A percentile compares a stretch with the other conserved stretches of the same genome.
Conservation (phyloP, 1,284 basidiomycete species). For the Tylopilus sp. region DNA sequence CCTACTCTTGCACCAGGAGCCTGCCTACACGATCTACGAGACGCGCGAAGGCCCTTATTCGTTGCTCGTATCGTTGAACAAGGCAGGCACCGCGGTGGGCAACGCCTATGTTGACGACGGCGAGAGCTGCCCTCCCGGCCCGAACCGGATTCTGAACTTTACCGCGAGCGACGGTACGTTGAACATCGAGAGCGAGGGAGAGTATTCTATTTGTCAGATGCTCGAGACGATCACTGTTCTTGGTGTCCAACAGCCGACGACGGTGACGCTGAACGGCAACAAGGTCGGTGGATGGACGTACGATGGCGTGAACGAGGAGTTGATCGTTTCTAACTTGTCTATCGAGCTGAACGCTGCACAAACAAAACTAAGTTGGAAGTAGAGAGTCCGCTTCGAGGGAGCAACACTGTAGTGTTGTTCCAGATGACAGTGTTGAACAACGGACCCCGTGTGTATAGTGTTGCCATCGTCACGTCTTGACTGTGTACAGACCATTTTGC, state of each 20-base stretch:
- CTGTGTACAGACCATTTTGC: too few species aligned
- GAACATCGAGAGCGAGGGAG: constrained; percentile 41
- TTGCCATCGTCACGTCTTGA: too few species aligned
- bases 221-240: constrained; percentile 50
- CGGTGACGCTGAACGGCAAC: constrained; percentile 37
- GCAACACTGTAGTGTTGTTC: not conserved
- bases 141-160: constrained; percentile 48
- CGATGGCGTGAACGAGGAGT: constrained; percentile 30
- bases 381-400: not conserved
- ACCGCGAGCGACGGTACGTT: constrained; percentile 34
- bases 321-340: constrained; percentile 34
- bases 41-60: constrained; percentile 46
- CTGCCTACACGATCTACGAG: constrained; percentile 52
- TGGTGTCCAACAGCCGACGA: constrained; percentile 41
- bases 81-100: constrained; percentile 44
- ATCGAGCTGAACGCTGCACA: constrained; percentile 37
- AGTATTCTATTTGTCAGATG: constrained; percentile 43
- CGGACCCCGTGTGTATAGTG: too few species aligned
- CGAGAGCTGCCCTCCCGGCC: constrained; percentile 49
- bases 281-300: constrained; percentile 38
- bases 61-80: constrained; percentile 48
- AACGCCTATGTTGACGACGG: constrained; percentile 59
- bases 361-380: constrained; percentile 27
- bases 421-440: not conserved
- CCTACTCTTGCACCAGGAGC: constrained; percentile 46